Base-by-base conservation (phyloP, 2,329 filamentous ascomycete genomes). In the Fusarium metavorans region DNA sequence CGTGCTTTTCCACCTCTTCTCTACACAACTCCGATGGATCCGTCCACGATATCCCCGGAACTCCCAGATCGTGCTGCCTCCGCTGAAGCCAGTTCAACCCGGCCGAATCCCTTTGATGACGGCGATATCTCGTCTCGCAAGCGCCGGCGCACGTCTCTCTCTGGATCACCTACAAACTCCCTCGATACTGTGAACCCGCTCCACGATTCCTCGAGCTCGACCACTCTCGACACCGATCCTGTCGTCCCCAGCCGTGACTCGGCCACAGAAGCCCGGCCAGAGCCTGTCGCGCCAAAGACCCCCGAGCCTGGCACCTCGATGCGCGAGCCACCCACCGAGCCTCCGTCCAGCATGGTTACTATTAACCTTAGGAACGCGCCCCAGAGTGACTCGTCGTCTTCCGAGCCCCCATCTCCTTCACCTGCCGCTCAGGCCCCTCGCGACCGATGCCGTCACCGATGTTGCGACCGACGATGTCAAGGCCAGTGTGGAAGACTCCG, bases 91-190 rank as follows among this genome's bases (percentile, higher is more conserved):
- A 87, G 87, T 82, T 89, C 90, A 78, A 90, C 88, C 76, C 88
- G 91, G 72, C 89, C 89, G 62, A 92, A 92, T 74, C 91, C 91
- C 45, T 92, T 92, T 80, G 87, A 91, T 83, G 89, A 91, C 82
- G 84, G 82, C 79, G 88, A 90, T 74, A 79, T 83, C 56, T 85
- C 87, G 48, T 86, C 90, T 66, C 86, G 90, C 74, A 92, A 92
- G 81, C 89, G 91, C 62, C 90, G 89, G 72, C 88, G 90, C 75
- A 91, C 90, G 34, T 92, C 90, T 16, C 83, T 86, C 61, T 87
- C 87, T 66, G 86, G 84, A 67, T 91, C 90, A 30, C 85, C 87
- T 68, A 88, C 87, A 77, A 83, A 83, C 68, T 91, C 90, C 23
- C 82, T 86, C 75, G 87, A 89, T 66, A 84, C 84, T 32, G 75